These are phyloP conservation scores for Taxawa tesnikishii DNA, from an alignment of 2,329 filamentous ascomycete species.

Conservation along the genomic window DNA sequence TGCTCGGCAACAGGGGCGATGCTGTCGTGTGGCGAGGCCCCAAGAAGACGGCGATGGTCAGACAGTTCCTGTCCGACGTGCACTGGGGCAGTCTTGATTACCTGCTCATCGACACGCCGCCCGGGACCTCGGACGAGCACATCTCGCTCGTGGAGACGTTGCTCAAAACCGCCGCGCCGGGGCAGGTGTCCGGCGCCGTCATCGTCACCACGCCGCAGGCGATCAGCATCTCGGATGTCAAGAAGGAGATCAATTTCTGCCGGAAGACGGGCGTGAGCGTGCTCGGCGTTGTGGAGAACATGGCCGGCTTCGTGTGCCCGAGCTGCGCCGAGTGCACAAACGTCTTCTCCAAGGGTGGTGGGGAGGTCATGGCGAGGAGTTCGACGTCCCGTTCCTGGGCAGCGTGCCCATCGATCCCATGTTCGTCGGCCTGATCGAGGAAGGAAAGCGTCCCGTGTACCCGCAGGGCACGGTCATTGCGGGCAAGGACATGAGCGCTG, in stretches of 20 bases:
- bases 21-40: slow-evolving; percentile 96
- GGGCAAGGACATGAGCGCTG: slow-evolving; percentile 35
- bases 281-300: slow-evolving; percentile 90
- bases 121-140: slow-evolving; percentile 92
- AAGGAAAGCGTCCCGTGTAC: slow-evolving; percentile 52
- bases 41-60: slow-evolving; percentile 98
- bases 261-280: slow-evolving; percentile 67
- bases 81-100: slow-evolving; percentile 83
- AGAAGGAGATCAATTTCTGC: slow-evolving; percentile 92
- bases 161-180: slow-evolving; percentile 30
- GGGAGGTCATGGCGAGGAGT: slow-evolving; percentile 81
- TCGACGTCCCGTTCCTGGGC: slow-evolving; percentile 72
- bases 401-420: slow-evolving; percentile 85
- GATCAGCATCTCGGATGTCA: slow-evolving; percentile 83
- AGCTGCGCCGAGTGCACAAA: slow-evolving; percentile 75
- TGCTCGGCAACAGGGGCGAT: slow-evolving; percentile 70
- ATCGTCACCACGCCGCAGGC: slow-evolving; percentile 95
- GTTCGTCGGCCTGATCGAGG: slow-evolving; percentile 80
- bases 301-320: slow-evolving; percentile 81
- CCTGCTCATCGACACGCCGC: slow-evolving; percentile 88
- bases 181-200: slow-evolving; percentile 73
- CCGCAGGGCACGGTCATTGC: slow-evolving; percentile 54
- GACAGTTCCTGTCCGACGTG: slow-evolving; percentile 88
- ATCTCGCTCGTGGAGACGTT: slow-evolving; percentile 77
- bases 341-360: slow-evolving; percentile 84